Conservation (phyloP, 202 grass and related monocot species). For the Saccharum hybrid region DNA sequence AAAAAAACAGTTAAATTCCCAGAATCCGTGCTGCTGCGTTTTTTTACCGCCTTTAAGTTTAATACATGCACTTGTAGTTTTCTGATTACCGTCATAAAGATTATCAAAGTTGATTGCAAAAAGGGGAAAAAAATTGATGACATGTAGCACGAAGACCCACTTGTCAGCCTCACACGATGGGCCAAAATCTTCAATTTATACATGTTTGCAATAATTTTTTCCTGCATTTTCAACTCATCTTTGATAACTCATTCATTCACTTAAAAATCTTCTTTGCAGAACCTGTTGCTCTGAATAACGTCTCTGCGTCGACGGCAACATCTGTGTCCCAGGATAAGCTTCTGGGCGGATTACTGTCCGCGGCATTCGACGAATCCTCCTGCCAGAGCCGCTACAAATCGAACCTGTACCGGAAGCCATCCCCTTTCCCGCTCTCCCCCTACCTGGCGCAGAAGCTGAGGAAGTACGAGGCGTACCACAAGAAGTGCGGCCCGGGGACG, state of each 20-base stretch:
- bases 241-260: not conserved
- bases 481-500: conserved; percentile 77
- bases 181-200: not conserved
- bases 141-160: not conserved
- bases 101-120: not conserved
- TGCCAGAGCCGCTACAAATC: conserved; percentile 83
- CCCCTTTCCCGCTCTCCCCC: conserved; percentile 62
- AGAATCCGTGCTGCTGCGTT: not conserved
- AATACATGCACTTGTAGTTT: not conserved
- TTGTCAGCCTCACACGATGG: too few relatives aligned
- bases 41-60: not conserved
- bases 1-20: not conserved
- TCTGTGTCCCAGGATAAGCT: conserved; percentile 52
- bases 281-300: conserved; percentile 30
- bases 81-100: not conserved
- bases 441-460: conserved; percentile 73
- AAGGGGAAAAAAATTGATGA: not conserved
- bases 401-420: conserved; percentile 66
- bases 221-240: not conserved
- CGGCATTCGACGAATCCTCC: conserved; percentile 51
- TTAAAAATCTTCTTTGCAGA: not conserved
- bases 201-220: not conserved
- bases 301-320: not conserved
- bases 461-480: conserved; percentile 79
- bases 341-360: conserved; percentile 63